These are phyloP conservation scores for Colletotrichum liaoningense DNA, from an alignment of 2,329 filamentous ascomycete species.

Conservation along the genomic window DNA sequence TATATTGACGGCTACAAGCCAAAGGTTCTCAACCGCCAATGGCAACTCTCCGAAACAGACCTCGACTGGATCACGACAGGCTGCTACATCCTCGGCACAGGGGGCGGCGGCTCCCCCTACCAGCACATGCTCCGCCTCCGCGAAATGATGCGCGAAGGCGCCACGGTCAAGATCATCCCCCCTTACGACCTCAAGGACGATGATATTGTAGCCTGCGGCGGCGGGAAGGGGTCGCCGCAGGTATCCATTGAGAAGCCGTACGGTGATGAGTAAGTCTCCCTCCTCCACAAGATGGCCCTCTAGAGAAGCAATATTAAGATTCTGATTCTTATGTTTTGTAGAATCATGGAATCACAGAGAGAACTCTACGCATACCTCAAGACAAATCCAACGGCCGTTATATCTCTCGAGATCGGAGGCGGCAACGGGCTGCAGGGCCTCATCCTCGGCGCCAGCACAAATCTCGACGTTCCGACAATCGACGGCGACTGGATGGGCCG, in stretches of 20 bases:
- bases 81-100: slow-evolving; percentile 50
- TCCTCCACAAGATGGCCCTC: too few species aligned
- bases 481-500: slow-evolving; percentile 69
- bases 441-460: slow-evolving; percentile 63
- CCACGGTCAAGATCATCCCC: slow-evolving; percentile 58
- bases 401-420: slow-evolving; percentile 67
- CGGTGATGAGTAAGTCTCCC: slow-evolving; percentile 18
- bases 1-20: slow-evolving; percentile 49
- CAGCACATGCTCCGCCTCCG: slow-evolving; percentile 59
- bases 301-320: too few species aligned
- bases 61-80: slow-evolving; percentile 50
- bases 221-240: slow-evolving; percentile 67
- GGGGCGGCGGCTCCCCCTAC: slow-evolving; percentile 50
- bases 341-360: slow-evolving; percentile 58
- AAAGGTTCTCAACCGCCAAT: slow-evolving; percentile 44
- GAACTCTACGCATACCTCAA: slow-evolving; percentile 64
- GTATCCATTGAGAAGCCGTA: slow-evolving; percentile 66
- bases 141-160: slow-evolving; percentile 62
- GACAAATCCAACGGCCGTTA: slow-evolving; percentile 48
- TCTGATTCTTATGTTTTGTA: background rate
- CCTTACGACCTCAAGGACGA: slow-evolving; percentile 61
- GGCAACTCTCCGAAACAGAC: slow-evolving; percentile 51
- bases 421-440: slow-evolving; percentile 71
- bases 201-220: slow-evolving; percentile 55
- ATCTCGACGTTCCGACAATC: slow-evolving; percentile 62